Evolutionary conservation across 345 rosid genomes (phyloP).

Genomic region (Eucalyptus viminalis): DNA sequence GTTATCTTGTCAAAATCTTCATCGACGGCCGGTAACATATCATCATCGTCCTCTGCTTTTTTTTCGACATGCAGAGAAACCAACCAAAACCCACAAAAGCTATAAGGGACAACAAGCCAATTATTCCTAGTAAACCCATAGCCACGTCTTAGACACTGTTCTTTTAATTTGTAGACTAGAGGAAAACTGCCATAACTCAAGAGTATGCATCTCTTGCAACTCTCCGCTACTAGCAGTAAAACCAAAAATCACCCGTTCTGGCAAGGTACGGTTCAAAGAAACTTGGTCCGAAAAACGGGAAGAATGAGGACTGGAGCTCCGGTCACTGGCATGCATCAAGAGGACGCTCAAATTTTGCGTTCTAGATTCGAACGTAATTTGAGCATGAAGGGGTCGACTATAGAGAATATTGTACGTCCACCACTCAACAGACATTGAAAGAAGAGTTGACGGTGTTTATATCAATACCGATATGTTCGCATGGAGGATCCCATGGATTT

Average conservation of each 20-base stretch:
- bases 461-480: background rate
- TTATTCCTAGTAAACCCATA: background rate
- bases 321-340: background rate
- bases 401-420: background rate
- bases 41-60: background rate
- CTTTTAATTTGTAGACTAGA: background rate
- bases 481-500: background rate
- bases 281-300: background rate
- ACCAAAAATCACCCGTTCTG: background rate
- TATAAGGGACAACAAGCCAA: background rate
- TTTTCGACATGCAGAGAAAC: background rate
- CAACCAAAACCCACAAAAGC: background rate
- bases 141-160: background rate
- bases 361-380: background rate
- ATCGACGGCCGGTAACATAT: background rate
- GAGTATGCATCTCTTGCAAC: background rate
- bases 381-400: background rate
- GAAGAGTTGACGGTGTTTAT: background rate
- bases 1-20: background rate
- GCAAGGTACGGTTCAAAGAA: background rate
- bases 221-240: background rate
- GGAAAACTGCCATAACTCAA: background rate
- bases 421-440: background rate
- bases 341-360: background rate
- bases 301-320: background rate